Evolutionary conservation across 306 rosid species (phyloP).

Genomic region (Prunus fruticosa): DNA sequence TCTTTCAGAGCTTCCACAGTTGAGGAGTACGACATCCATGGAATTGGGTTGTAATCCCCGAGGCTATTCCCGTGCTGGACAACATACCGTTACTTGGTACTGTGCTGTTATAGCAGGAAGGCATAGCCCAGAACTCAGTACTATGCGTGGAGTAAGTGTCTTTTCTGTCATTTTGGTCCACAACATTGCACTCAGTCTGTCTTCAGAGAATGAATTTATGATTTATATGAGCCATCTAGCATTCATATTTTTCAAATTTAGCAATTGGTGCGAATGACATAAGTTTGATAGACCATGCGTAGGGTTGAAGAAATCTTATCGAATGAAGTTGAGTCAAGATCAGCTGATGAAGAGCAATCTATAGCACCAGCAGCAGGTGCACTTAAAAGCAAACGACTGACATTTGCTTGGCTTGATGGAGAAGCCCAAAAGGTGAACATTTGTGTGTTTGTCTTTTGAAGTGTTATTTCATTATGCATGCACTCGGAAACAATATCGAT

Average conservation of each 20-base stretch:
- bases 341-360: conserved; percentile 44
- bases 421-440: conserved; percentile 71
- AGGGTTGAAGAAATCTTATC: conserved; percentile 70
- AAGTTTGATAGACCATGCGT: conserved; percentile 65
- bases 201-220: neutral
- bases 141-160: conserved; percentile 82
- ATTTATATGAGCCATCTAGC: conserved; percentile 2
- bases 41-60: conserved; percentile 87
- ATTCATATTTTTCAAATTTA: conserved; percentile 16
- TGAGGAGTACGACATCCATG: conserved; percentile 78
- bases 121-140: conserved; percentile 64
- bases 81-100: conserved; percentile 72
- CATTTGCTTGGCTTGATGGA: conserved; percentile 96
- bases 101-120: conserved; percentile 88
- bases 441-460: neutral
- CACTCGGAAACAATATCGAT: neutral
- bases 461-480: neutral
- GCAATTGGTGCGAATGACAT: conserved; percentile 37
- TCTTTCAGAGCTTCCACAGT: conserved; percentile 66
- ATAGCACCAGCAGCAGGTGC: conserved; percentile 58
- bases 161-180: conserved; percentile 16
- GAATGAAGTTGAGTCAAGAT: conserved; percentile 35
- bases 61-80: conserved; percentile 93
- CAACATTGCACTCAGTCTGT: neutral
- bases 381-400: conserved; percentile 53